phyloP scores from a whole-genome alignment of 345 rosid species.

The Gossypium rotundifolium region DNA sequence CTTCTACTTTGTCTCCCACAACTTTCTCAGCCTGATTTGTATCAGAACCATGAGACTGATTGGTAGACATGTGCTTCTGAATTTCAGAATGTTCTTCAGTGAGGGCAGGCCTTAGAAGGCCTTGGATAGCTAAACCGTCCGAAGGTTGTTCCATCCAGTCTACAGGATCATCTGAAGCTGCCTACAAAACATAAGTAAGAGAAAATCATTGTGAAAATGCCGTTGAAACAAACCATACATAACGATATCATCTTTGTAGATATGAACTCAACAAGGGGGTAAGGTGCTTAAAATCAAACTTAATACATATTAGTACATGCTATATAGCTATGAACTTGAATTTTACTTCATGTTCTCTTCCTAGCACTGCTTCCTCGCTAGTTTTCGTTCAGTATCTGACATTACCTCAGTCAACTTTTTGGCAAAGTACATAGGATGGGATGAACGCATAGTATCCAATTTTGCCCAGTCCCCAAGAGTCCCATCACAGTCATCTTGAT shows the following conservation, averaged over 20 bases:
- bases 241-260: background rate
- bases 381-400: background rate
- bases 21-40: constrained; percentile 28
- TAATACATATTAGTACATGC: background rate
- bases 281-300: background rate
- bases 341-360: constrained; percentile 2
- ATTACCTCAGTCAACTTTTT: constrained; percentile 68
- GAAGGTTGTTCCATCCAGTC: constrained; percentile 92
- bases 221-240: background rate
- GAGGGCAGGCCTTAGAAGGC: constrained; percentile 67
- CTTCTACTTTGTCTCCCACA: constrained; percentile 33
- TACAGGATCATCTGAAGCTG: constrained; percentile 66
- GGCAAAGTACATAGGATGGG: constrained; percentile 95
- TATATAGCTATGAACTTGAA: constrained; percentile 12
- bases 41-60: constrained; percentile 21
- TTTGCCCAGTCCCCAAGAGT: constrained; percentile 82
- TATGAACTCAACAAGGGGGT: background rate
- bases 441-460: constrained; percentile 78
- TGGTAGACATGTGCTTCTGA: constrained; percentile 47
- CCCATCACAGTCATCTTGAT: constrained; percentile 51
- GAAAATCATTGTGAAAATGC: constrained; percentile 12
- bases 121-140: constrained; percentile 81
- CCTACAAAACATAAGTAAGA: constrained; percentile 33
- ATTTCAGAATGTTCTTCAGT: constrained; percentile 69
- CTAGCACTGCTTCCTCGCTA: background rate